Conservation (phyloP, 345 rosid genomes). For the Linum lewisii region DNA sequence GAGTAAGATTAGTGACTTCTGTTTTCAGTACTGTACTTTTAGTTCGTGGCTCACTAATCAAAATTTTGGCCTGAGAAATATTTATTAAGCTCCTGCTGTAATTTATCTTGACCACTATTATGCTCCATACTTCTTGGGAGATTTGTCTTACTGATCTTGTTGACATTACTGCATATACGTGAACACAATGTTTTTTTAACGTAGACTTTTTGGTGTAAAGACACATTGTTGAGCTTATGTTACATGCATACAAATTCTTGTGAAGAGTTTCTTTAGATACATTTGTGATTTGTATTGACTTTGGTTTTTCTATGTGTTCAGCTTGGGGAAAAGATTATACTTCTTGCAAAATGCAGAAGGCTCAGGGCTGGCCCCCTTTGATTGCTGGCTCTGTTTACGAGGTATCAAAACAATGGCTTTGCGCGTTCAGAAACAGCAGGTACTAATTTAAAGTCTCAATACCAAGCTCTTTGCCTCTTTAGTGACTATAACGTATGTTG, state of each 20-base stretch:
- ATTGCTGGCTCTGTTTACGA: conserved; percentile 90
- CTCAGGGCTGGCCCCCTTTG: conserved; percentile 91
- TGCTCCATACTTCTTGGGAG: no score
- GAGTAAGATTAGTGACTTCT: no score
- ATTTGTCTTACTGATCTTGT: no score
- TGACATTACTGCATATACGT: no score
- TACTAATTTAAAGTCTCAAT: conserved; percentile 16
- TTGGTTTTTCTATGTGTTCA: conserved; percentile 17
- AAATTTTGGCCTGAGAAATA: no score
- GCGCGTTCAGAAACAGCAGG: conserved; percentile 96
- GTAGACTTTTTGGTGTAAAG: no score
- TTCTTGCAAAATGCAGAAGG: conserved; percentile 96
- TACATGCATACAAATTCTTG: not conserved
- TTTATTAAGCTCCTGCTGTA: no score
- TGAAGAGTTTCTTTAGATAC: not conserved
- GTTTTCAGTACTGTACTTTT: no score
- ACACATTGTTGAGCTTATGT: no score
- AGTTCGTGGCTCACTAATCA: no score
- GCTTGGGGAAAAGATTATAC: conserved; percentile 73
- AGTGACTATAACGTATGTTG: not conserved
- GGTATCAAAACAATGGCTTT: conserved; percentile 92
- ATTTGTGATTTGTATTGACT: not conserved
- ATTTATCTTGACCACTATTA: no score
- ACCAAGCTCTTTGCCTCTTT: not conserved
- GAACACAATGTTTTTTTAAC: no score